Conservation (phyloP, 148 eudicot genomes). For the Silene uniflora region DNA sequence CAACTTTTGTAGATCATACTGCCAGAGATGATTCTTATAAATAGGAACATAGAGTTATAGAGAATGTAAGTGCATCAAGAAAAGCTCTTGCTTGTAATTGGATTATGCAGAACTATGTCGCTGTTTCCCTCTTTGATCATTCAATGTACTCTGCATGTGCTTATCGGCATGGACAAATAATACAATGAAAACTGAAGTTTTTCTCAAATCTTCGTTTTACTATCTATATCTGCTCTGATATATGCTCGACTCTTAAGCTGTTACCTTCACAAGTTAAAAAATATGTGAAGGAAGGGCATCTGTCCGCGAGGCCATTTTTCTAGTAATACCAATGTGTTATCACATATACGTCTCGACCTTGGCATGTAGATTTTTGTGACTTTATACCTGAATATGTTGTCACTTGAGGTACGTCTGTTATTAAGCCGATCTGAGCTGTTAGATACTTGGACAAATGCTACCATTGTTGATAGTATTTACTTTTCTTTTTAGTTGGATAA, state of each 20-base stretch:
- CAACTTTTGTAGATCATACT: slow-evolving; percentile 14
- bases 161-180: slow-evolving; percentile 4
- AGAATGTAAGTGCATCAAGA: slow-evolving; percentile 13
- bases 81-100: slow-evolving; percentile 16
- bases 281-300: not conserved
- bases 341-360: not conserved
- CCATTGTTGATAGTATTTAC: no score
- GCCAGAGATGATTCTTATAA: slow-evolving; percentile 7
- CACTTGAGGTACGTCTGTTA: not conserved
- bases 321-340: not conserved
- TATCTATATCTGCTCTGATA: not conserved
- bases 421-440: not conserved
- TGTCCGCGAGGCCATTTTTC: not conserved
- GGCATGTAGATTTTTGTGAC: not conserved
- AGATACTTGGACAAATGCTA: no score
- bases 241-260: slow-evolving; percentile 4
- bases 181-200: slow-evolving; percentile 19
- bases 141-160: slow-evolving; percentile 23
- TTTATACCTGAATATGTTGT: no score
- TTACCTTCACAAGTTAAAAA: not conserved
- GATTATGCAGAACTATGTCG: slow-evolving; percentile 15
- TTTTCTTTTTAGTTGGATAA: no score
- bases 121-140: slow-evolving; percentile 1
- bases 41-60: slow-evolving; percentile 21
- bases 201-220: not conserved